Evolutionary conservation across 1,284 basidiomycete species (phyloP).

Genomic region (Rugosomyces carneus): DNA sequence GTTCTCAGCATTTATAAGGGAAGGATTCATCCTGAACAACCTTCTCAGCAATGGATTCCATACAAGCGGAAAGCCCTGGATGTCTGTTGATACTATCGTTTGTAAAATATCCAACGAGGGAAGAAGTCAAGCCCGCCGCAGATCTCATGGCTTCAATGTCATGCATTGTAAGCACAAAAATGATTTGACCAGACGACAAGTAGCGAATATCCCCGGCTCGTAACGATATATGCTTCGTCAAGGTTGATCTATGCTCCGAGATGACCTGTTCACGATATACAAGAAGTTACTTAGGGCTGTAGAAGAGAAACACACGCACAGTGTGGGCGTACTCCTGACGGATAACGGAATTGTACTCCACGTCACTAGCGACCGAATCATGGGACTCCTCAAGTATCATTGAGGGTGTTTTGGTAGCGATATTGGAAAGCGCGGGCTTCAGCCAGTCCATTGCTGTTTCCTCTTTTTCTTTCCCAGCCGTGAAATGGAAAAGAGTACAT

Average conservation of each 20-base stretch:
- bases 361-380: constrained; percentile 83
- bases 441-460: constrained; percentile 70
- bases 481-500: constrained; percentile 81
- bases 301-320: constrained; percentile 37
- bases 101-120: constrained; percentile 83
- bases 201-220: constrained; percentile 71
- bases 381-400: constrained; percentile 80
- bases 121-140: constrained; percentile 74
- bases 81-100: constrained; percentile 84
- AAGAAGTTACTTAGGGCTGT: constrained; percentile 6
- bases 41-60: constrained; percentile 86
- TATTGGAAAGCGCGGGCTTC: constrained; percentile 69
- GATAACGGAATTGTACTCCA: constrained; percentile 92
- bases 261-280: constrained; percentile 45
- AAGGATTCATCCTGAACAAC: constrained; percentile 31
- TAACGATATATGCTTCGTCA: constrained; percentile 66
- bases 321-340: constrained; percentile 82
- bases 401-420: constrained; percentile 85
- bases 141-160: constrained; percentile 89
- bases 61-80: constrained; percentile 59
- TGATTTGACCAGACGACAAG: constrained; percentile 78
- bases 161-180: constrained; percentile 85
- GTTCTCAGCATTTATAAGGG: constrained; percentile 7
- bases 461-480: constrained; percentile 40
- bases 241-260: constrained; percentile 54